Evolutionary conservation across 345 rosid genomes (phyloP).

Genomic region (Brassica juncea): DNA sequence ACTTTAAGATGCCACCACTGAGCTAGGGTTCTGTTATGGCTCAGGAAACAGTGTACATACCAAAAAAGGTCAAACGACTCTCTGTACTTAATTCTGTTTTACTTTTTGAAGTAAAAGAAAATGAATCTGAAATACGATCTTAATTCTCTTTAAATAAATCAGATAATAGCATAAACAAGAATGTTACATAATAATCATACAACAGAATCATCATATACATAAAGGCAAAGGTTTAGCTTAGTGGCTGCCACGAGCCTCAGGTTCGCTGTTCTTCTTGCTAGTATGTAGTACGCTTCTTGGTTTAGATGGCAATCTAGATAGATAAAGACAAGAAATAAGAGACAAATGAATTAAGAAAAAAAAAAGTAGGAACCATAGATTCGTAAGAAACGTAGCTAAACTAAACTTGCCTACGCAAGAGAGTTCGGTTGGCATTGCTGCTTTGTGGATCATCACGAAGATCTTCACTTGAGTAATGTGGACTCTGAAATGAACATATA

Average conservation of each 20-base stretch:
- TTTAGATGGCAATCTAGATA: constrained; percentile 50
- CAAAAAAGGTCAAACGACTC: neutral
- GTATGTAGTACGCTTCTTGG: constrained; percentile 30
- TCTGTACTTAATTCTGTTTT: constrained; percentile 6
- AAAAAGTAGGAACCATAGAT: constrained; percentile 1
- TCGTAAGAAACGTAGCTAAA: neutral
- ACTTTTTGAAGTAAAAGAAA: constrained; percentile 3
- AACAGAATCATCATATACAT: constrained; percentile 25
- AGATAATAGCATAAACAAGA: constrained; percentile 12
- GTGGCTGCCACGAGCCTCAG: constrained; percentile 1
- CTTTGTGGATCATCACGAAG: constrained; percentile 38
- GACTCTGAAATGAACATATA: constrained; percentile 27
- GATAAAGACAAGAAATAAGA: constrained; percentile 21
- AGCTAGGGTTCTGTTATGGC: constrained; percentile 13
- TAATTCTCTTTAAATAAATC: neutral
- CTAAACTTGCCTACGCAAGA: constrained; percentile 50
- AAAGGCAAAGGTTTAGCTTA: neutral
- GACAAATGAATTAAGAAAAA: constrained; percentile 5
- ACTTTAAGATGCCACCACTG: constrained; percentile 89
- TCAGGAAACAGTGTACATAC: constrained; percentile 14
- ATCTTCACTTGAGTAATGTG: constrained; percentile 35
- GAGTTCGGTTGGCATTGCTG: constrained; percentile 42
- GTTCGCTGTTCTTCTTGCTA: constrained; percentile 43
- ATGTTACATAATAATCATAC: constrained; percentile 32
- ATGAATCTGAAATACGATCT: neutral